A percentile compares a stretch with the other conserved stretches of the same genome.
Conservation (phyloP, 140 eudicot genomes). For the Flaveria floridana region DNA sequence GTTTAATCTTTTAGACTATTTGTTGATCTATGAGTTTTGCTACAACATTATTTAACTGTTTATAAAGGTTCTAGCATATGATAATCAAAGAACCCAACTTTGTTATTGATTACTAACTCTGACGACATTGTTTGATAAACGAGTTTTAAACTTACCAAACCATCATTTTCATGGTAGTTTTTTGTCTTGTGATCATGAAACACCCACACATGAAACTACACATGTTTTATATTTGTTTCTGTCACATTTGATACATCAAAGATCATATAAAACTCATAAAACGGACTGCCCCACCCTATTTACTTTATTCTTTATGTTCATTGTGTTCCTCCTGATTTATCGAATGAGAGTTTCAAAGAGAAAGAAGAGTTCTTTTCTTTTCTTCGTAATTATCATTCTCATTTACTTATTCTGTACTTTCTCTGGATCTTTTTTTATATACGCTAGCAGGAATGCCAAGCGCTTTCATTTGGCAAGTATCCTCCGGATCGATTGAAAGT, state of each 20-base stretch:
- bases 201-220: slow-evolving; percentile 20
- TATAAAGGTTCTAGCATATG: not conserved
- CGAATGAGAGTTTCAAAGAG: too few species aligned
- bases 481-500: too few species aligned
- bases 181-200: slow-evolving; percentile 7
- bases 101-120: not conserved
- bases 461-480: too few species aligned
- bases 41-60: not conserved
- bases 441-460: too few species aligned
- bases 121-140: not conserved
- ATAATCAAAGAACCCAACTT: not conserved
- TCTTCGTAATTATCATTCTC: too few species aligned
- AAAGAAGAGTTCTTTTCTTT: too few species aligned
- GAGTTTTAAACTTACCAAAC: slow-evolving; percentile 4
- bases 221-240: slow-evolving; percentile 12
- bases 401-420: too few species aligned
- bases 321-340: too few species aligned
- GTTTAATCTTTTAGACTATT: not conserved
- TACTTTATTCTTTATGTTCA: too few species aligned
- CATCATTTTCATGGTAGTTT: slow-evolving; percentile 15
- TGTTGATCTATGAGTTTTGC: not conserved
- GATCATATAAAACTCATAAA: not conserved
- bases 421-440: too few species aligned
- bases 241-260: slow-evolving; percentile 8
- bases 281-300: too few species aligned